These are phyloP conservation scores for Fraxinus anomala DNA, from an alignment of 257 asterid species.

Conservation along the genomic window DNA sequence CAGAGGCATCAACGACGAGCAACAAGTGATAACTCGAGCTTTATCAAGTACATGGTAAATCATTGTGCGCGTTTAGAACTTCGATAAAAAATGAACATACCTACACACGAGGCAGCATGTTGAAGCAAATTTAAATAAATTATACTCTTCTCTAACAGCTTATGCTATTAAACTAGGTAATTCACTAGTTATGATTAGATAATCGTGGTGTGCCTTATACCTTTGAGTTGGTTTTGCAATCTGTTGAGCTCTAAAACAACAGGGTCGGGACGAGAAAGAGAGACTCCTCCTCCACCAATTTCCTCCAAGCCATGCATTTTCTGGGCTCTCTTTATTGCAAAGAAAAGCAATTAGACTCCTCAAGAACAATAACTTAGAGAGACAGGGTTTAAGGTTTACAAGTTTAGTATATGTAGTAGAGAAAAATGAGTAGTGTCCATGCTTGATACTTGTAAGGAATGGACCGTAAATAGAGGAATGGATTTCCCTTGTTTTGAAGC, in stretches of 20 bases:
- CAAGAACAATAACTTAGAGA: background rate
- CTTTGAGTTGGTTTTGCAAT: conserved; percentile 81
- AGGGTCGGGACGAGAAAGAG: conserved; percentile 64
- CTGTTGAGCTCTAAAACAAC: conserved; percentile 71
- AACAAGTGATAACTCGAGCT: too few relatives aligned
- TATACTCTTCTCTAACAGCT: background rate
- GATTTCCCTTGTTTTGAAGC: conserved; percentile 51
- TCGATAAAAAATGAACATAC: too few relatives aligned
- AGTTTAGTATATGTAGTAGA: background rate
- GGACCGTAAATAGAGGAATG: conserved; percentile 70
- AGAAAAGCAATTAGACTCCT: conserved; percentile 24
- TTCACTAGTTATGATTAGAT: background rate
- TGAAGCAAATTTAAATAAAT: background rate
- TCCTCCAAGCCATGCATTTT: conserved; percentile 50
- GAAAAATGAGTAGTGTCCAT: conserved; percentile 30
- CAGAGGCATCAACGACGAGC: too few relatives aligned
- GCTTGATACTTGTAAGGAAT: conserved; percentile 58
- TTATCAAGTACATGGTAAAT: too few relatives aligned
- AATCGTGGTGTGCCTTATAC: conserved; percentile 25
- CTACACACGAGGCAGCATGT: background rate
- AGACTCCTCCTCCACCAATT: conserved; percentile 32
- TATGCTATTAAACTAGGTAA: background rate
- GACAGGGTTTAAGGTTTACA: background rate
- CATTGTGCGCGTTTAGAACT: too few relatives aligned
- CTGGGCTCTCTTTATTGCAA: background rate